phyloP scores from a whole-genome alignment of 129 eudicot genomes.

The Heracleum sosnowskyi region DNA sequence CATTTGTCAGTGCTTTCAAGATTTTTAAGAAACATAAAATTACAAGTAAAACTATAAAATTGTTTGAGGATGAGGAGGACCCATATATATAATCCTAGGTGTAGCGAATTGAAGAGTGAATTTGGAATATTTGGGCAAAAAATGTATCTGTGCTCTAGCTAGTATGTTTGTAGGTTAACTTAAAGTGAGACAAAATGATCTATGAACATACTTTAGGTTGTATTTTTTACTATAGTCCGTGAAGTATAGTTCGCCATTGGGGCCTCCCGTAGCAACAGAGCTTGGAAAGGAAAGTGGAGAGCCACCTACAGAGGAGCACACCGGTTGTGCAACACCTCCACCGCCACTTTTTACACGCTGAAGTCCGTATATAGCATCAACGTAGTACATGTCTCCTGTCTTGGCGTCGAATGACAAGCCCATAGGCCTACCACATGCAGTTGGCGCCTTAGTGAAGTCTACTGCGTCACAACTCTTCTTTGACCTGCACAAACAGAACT shows the following conservation, averaged over 20 bases:
- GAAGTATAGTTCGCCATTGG: background rate
- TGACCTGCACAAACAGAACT: background rate
- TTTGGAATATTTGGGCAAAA: too few relatives aligned
- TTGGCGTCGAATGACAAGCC: background rate
- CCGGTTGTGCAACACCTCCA: background rate
- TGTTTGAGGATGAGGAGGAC: too few relatives aligned
- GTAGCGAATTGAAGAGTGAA: background rate
- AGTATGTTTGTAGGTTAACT: background rate
- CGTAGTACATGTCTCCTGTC: background rate
- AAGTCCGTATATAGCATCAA: background rate
- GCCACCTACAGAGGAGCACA: background rate
- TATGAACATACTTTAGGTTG: background rate
- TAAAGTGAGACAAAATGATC: background rate
- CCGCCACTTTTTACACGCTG: background rate
- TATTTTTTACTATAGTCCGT: constrained; percentile 1
- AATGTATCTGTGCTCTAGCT: background rate
- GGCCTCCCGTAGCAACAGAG: background rate
- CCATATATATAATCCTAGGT: background rate
- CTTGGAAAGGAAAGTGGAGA: background rate
- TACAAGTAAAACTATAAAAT: background rate
- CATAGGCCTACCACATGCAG: background rate
- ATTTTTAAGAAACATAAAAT: background rate
- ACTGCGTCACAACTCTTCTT: background rate
- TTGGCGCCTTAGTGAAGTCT: background rate
- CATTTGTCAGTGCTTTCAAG: background rate